Base-by-base conservation (phyloP, 2,329 filamentous ascomycete genomes). In the Aspergillus fijiensis region DNA sequence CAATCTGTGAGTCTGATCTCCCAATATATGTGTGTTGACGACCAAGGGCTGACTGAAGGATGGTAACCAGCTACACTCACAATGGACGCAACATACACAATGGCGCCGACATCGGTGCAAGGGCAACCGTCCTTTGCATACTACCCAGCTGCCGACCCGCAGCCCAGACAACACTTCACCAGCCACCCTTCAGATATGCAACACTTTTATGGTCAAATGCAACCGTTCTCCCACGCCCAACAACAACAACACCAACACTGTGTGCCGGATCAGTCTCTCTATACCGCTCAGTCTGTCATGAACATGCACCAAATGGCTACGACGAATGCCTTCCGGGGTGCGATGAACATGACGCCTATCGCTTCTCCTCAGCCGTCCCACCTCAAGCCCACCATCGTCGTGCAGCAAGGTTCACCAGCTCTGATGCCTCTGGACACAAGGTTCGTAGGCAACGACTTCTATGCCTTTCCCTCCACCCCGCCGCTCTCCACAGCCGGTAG, bases 401-500 rank as follows among this genome's bases (percentile, higher is more conserved):
- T 87, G 65, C 83, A 86, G 69, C 83, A 87, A 58, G 83, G 85
- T 12, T 67, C 85, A 76, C 77, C 77, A 74, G 69, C 77, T 74
- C 71, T 82, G 55, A 71, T 85, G 66, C 82, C 92, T 70, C 79
- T 96, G 65, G 90, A 96, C 76, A 91, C 90, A 16, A 89, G 92
- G 68, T 85, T 90, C 63, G 80, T 82, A 68, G 84, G 87, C 68
- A 77, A 79, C 31, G 86, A 89, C 60, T 77, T 82, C 68, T 84
- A 87, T 65, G 90, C 88, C 77, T 91, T 91, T 72, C 93, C 93
- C 35, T 88, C 91, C 7, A 97, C 93, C 21, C 93, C 93, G 52
- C 90, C 92, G 50, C 84, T 97, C 69, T 96, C 93, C 25, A 88
- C 90, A 2, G 89, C 91, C 31, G 89, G 90, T 66, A 96, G 92